Conservation (phyloP, 352 stramenopile species). For the Blastocystis sp. region DNA sequence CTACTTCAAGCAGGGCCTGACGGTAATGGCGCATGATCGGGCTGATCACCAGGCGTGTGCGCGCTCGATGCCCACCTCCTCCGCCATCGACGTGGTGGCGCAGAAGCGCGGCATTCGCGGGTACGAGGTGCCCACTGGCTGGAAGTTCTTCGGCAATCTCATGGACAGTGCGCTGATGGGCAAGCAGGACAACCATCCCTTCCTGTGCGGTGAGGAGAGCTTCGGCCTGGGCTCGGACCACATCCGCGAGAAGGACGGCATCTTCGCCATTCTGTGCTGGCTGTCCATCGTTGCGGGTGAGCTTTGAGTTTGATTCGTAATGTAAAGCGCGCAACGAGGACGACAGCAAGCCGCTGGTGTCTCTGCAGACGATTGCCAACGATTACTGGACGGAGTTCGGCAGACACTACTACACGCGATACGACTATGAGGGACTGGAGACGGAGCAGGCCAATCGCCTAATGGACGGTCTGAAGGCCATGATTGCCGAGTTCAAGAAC, state of each 20-base stretch:
- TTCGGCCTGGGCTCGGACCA: constrained; percentile 98
- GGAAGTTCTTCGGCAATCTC: constrained; percentile 99
- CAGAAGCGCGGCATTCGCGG: constrained; percentile 87
- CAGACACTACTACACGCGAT: constrained; percentile 96
- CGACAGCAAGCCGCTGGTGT: constrained; percentile 79
- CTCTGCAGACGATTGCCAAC: constrained; percentile 90
- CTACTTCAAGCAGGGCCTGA: constrained; percentile 85
- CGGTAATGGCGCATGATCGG: background rate
- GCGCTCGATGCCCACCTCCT: constrained; percentile 94
- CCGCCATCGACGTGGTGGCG: constrained; percentile 91
- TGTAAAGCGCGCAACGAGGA: constrained; percentile 36
- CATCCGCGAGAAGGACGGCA: constrained; percentile 97
- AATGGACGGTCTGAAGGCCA: constrained; percentile 80
- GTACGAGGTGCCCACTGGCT: constrained; percentile 96
- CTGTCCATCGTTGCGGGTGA: constrained; percentile 89
- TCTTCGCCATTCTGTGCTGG: constrained; percentile 96
- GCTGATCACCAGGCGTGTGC: constrained; percentile 81
- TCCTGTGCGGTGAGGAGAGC: constrained; percentile 94
- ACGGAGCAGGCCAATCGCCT: constrained; percentile 77
- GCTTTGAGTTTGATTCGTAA: background rate
- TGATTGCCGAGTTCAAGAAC: constrained; percentile 70
- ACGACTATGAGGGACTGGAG: constrained; percentile 97
- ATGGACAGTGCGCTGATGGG: constrained; percentile 91
- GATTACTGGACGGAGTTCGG: constrained; percentile 93
- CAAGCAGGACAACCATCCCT: constrained; percentile 93